These are phyloP conservation scores for Daedaleopsis sinensis DNA, from an alignment of 768 basidiomycete species.

Conservation along the genomic window DNA sequence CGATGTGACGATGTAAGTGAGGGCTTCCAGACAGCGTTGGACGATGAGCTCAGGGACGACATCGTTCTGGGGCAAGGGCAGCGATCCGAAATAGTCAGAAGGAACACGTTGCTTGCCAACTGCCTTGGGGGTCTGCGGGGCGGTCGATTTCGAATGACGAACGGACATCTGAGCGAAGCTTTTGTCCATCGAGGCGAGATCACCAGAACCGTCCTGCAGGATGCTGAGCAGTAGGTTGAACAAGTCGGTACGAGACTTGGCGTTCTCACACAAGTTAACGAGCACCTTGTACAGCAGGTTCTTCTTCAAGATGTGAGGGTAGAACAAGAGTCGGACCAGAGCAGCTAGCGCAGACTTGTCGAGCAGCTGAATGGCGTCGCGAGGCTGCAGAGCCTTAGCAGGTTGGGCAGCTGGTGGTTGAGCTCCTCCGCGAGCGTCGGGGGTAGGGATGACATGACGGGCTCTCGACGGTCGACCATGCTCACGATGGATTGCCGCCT, in stretches of 20 bases:
- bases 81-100: slow-evolving; percentile 52
- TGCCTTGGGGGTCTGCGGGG: slow-evolving; percentile 44
- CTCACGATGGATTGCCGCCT: slow-evolving; percentile 76
- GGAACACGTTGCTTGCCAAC: slow-evolving; percentile 71
- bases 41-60: slow-evolving; percentile 91
- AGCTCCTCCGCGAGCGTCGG: slow-evolving; percentile 6
- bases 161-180: slow-evolving; percentile 92
- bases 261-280: slow-evolving; percentile 94
- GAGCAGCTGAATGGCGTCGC: slow-evolving; percentile 91
- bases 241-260: slow-evolving; percentile 86
- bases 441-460: slow-evolving; percentile 11
- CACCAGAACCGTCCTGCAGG: slow-evolving; percentile 93
- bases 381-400: slow-evolving; percentile 58
- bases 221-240: slow-evolving; percentile 95
- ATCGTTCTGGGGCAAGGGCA: slow-evolving; percentile 66
- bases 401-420: slow-evolving; percentile 26
- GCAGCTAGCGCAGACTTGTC: slow-evolving; percentile 89
- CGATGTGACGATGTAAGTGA: slow-evolving; percentile 82
- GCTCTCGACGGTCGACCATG: slow-evolving; percentile 28
- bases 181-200: slow-evolving; percentile 88
- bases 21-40: slow-evolving; percentile 90
- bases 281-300: slow-evolving; percentile 86
- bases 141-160: slow-evolving; percentile 54
- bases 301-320: slow-evolving; percentile 90
- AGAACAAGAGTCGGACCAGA: slow-evolving; percentile 92